A percentile compares a stretch with the other conserved stretches of the same genome.
These are phyloP conservation scores for Kwoniella bestiolae DNA, from an alignment of 768 basidiomycete genomes.

Conservation along the genomic window DNA sequence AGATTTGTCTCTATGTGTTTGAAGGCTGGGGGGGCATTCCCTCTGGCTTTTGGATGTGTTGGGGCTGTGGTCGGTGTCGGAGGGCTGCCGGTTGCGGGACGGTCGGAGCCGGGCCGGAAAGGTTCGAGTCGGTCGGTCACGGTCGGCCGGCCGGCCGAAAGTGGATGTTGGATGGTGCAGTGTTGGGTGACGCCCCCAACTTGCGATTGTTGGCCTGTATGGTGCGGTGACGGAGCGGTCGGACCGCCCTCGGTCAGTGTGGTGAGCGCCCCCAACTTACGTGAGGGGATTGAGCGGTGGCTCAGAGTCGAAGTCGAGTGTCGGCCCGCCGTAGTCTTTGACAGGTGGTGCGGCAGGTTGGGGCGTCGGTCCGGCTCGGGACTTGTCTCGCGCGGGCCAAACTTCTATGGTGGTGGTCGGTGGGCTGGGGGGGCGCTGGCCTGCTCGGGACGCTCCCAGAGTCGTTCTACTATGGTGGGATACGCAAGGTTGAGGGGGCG, in stretches of 20 bases:
- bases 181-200: too few species aligned
- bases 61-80: conserved; percentile 1
- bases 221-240: background rate
- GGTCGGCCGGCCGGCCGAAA: background rate
- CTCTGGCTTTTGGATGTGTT: background rate
- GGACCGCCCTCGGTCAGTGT: background rate
- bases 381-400: too few species aligned
- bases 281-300: background rate
- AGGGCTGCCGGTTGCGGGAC: background rate
- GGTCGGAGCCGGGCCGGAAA: background rate
- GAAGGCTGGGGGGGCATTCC: conserved; percentile 19
- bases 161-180: background rate
- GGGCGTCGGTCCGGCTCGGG: too few species aligned
- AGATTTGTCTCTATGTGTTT: conserved; percentile 63
- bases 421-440: background rate
- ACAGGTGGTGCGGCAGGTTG: background rate
- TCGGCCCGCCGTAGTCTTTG: background rate
- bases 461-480: background rate
- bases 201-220: too few species aligned
- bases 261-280: conserved; percentile 1
- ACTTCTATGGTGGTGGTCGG: too few species aligned
- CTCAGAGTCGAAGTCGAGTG: too few species aligned
- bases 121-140: background rate
- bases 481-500: background rate
- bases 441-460: background rate